Percentiles rank a stretch among this genome's conserved stretches.
phyloP scores from a whole-genome alignment of 768 basidiomycete genomes.

The Suillus weaverae region DNA sequence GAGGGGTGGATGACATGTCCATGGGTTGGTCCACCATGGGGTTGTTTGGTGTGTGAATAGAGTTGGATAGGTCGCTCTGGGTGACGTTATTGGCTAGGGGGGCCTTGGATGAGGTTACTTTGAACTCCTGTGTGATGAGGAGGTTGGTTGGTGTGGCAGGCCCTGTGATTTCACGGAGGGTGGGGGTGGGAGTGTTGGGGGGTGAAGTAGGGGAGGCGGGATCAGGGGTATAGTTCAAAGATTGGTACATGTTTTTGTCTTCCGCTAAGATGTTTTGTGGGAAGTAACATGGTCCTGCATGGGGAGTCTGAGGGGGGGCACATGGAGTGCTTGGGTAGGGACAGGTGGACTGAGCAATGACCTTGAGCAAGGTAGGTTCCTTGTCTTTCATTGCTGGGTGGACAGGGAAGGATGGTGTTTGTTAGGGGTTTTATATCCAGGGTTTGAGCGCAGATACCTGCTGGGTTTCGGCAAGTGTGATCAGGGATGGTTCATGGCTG shows the following conservation, averaged over 20 bases:
- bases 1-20: neutral
- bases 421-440: too few species aligned
- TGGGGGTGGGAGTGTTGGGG: neutral
- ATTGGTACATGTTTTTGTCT: neutral
- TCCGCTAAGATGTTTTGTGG: neutral
- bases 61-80: neutral
- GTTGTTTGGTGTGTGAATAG: neutral
- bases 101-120: fast-evolving
- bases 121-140: neutral
- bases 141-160: neutral
- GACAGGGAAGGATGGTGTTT: too few species aligned
- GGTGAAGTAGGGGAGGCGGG: neutral
- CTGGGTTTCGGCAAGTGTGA: too few species aligned
- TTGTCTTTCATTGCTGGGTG: too few species aligned
- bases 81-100: too few species aligned
- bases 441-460: too few species aligned
- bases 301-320: too few species aligned
- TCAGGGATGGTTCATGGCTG: too few species aligned
- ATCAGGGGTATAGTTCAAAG: neutral
- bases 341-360: too few species aligned
- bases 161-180: fast-evolving
- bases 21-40: neutral
- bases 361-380: too few species aligned
- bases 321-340: neutral
- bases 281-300: neutral